Conservation (phyloP, 108 stramenopile species). For the Stephanodiscus minutulus region DNA sequence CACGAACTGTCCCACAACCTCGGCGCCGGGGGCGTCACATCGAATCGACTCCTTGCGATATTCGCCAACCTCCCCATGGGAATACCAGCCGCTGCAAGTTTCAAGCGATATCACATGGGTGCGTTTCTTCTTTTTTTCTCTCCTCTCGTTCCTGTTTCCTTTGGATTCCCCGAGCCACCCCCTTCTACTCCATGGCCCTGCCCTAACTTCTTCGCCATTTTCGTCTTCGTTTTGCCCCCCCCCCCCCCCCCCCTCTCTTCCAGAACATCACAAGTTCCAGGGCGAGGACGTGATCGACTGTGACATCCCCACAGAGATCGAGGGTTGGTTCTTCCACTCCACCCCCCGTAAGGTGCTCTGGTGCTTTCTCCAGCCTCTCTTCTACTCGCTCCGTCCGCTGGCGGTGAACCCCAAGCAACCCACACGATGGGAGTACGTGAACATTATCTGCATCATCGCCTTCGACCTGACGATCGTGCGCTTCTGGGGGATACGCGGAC, state of each 20-base stretch:
- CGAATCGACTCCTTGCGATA: slow-evolving; percentile 80
- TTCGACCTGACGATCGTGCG: slow-evolving; percentile 69
- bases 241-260: too few relatives aligned
- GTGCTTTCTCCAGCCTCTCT: slow-evolving; percentile 79
- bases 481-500: slow-evolving; percentile 63
- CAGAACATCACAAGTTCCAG: slow-evolving; percentile 86
- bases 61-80: slow-evolving; percentile 89
- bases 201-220: too few relatives aligned
- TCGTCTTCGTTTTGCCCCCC: too few relatives aligned
- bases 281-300: slow-evolving; percentile 87
- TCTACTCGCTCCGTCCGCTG: slow-evolving; percentile 90
- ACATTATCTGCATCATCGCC: slow-evolving; percentile 52
- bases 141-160: too few relatives aligned
- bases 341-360: slow-evolving; percentile 79
- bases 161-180: too few relatives aligned
- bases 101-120: slow-evolving; percentile 94
- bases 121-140: too few relatives aligned
- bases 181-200: too few relatives aligned
- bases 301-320: slow-evolving; percentile 85
- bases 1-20: slow-evolving; percentile 95
- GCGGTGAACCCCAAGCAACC: slow-evolving; percentile 80
- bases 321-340: slow-evolving; percentile 75
- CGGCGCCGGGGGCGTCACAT: slow-evolving; percentile 61
- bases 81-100: slow-evolving; percentile 80
- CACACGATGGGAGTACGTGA: slow-evolving; percentile 61